Conservation (phyloP, 306 rosid genomes). For the Medicago arabica region DNA sequence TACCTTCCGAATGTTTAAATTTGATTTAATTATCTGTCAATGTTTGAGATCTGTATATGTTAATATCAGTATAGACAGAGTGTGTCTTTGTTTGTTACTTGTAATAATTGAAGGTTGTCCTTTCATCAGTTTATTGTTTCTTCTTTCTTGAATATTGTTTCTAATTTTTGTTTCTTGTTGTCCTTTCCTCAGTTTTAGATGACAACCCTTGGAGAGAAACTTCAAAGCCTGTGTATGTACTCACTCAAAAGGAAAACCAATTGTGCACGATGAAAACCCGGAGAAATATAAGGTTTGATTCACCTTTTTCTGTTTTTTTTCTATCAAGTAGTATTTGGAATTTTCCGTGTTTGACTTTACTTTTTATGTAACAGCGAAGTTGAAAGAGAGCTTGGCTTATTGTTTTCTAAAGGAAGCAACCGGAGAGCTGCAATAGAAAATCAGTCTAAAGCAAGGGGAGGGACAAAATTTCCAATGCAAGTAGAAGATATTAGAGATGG, state of each 20-base stretch:
- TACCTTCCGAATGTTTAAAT: slow-evolving; percentile 8
- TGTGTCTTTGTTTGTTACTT: not conserved
- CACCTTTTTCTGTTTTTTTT: slow-evolving; percentile 13
- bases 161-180: slow-evolving; percentile 21
- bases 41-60: not conserved
- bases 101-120: slow-evolving; percentile 2
- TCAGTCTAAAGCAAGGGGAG: slow-evolving; percentile 66
- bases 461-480: slow-evolving; percentile 87
- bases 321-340: slow-evolving; percentile 1
- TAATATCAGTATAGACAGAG: not conserved
- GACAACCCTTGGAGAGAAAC: slow-evolving; percentile 93
- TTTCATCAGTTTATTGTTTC: slow-evolving; percentile 51
- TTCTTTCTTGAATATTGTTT: not conserved
- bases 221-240: slow-evolving; percentile 91
- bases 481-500: slow-evolving; percentile 98
- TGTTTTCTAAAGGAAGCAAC: slow-evolving; percentile 83
- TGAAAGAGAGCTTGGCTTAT: slow-evolving; percentile 86
- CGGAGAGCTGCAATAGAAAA: slow-evolving; percentile 71
- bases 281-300: slow-evolving; percentile 78
- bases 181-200: slow-evolving; percentile 69
- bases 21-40: slow-evolving; percentile 6
- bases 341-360: slow-evolving; percentile 25
- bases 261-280: slow-evolving; percentile 96
- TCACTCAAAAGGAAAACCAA: slow-evolving; percentile 87
- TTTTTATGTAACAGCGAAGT: slow-evolving; percentile 76